Percentiles rank a stretch among this genome's conserved stretches.
Evolutionary conservation across 257 asterid species (phyloP).

Genomic region (Solanum piurae): DNA sequence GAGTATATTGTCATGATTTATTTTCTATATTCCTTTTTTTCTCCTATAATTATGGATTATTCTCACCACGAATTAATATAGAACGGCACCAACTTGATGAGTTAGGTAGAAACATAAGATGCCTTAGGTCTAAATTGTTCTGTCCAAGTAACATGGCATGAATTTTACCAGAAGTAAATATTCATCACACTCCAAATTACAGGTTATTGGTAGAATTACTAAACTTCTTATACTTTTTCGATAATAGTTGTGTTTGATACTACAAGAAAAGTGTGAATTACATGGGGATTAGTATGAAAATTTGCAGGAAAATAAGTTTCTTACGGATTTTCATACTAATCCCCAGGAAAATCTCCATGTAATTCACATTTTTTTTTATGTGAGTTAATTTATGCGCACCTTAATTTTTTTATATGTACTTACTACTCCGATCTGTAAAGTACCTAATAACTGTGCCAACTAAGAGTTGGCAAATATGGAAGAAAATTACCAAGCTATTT

Average conservation of each 20-base stretch:
- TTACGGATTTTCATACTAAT: no score
- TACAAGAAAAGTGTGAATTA: no score
- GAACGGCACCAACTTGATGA: background rate
- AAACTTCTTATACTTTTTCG: background rate
- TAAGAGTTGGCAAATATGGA: background rate
- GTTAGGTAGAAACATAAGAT: constrained; percentile 9
- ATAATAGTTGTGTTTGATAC: background rate
- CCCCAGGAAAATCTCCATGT: no score
- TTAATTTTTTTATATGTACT: no score
- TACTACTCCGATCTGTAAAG: background rate
- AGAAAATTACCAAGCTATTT: background rate
- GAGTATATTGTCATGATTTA: background rate
- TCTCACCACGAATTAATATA: background rate
- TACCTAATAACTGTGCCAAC: background rate
- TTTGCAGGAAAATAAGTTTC: no score
- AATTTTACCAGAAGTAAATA: background rate
- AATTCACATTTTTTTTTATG: no score
- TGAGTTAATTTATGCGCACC: no score
- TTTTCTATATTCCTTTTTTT: background rate
- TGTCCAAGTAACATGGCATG: background rate
- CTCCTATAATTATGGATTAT: background rate
- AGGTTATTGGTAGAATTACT: background rate
- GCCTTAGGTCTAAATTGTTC: constrained; percentile 2
- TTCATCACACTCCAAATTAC: background rate
- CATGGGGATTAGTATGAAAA: no score